A percentile compares a stretch with the other conserved stretches of the same genome.
Conservation (phyloP, 805 yeast genomes). For the Sugiyamaella smithiae region DNA sequence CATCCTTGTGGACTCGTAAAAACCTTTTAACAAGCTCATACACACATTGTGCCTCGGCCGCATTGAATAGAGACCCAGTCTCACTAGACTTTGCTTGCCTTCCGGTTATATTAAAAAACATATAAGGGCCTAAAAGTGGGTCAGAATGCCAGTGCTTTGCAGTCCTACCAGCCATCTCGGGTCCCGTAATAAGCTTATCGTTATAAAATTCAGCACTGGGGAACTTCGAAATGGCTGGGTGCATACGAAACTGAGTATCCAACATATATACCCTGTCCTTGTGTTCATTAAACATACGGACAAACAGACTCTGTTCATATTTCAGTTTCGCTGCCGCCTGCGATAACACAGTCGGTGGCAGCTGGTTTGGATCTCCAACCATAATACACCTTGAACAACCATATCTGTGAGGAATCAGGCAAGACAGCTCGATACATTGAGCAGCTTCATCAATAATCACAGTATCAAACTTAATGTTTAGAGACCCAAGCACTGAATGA, state of each 20-base stretch:
- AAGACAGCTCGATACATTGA: constrained; percentile 90
- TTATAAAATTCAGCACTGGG: constrained; percentile 83
- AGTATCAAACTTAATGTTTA: constrained; percentile 79
- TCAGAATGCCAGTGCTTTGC: constrained; percentile 70
- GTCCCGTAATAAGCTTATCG: constrained; percentile 73
- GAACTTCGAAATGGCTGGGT: constrained; percentile 82
- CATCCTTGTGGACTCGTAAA: constrained; percentile 20
- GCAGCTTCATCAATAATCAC: constrained; percentile 97
- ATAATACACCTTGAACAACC: constrained; percentile 88
- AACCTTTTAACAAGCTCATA: constrained; percentile 59
- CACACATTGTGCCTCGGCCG: constrained; percentile 69
- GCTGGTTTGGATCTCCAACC: constrained; percentile 98
- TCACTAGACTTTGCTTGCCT: constrained; percentile 30
- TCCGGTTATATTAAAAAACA: constrained; percentile 68
- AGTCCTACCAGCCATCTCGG: constrained; percentile 59
- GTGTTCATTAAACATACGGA: constrained; percentile 77
- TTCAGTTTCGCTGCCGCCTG: constrained; percentile 75
- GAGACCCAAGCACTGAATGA: constrained; percentile 72
- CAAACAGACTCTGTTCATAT: constrained; percentile 91
- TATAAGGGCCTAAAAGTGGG: constrained; percentile 64
- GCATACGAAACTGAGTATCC: constrained; percentile 96
- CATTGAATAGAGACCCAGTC: constrained; percentile 70
- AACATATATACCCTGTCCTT: constrained; percentile 63
- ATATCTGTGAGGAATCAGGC: constrained; percentile 86
- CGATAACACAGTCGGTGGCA: constrained; percentile 95